Evolutionary conservation across 2,329 filamentous ascomycete genomes (phyloP), one percentile per base, ranked within the genome.

Genomic region (Xylaria sp.): DNA sequence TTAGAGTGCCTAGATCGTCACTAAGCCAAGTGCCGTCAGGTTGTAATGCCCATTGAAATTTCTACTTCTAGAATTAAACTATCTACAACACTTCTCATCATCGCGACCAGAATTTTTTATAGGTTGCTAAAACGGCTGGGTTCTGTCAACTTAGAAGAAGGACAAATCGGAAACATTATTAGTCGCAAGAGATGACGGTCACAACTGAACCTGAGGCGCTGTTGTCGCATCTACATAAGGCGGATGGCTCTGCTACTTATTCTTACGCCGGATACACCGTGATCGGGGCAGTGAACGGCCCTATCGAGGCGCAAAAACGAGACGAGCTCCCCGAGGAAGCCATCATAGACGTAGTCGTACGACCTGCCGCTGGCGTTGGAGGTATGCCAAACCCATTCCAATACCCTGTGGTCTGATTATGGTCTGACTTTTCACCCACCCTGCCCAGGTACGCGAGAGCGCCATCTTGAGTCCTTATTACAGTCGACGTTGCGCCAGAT

Each of bases 261-360:
- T 89, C 91, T 1, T 86, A 90, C 74, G 85, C 88, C 65, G 92
- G 93, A 57, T 97, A 94, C 80, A 91, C 90, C 53, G 87, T 98
- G 71, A 88, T 97, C 62, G 92, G 92, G 64, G 91, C 93, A 14
- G 93, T 97, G 73, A 98, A 97, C 81, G 96, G 95, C 0, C 96
- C 96, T 17, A 89, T 98, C 73, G 96, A 99, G 82, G 93, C 95
- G 17, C 89, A 90, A 74, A 89, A 94, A 75, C 89, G 93, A 75
- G 95, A 99, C 78, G 93, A 98, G 79, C 89, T 96, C 73, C 92
- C 96, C 7, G 94, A 97, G 80, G 94, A 98, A 82, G 93, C 95
- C 32, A 89, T 91, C 58, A 85, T 99, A 72, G 96, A 98, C 81
- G 93, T 99, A 66, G 90, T 95, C 78, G 88, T 99, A 72, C 89